Evolutionary conservation across 2,329 filamentous ascomycete genomes (phyloP).

Genomic region (Alternaria arborescens): DNA sequence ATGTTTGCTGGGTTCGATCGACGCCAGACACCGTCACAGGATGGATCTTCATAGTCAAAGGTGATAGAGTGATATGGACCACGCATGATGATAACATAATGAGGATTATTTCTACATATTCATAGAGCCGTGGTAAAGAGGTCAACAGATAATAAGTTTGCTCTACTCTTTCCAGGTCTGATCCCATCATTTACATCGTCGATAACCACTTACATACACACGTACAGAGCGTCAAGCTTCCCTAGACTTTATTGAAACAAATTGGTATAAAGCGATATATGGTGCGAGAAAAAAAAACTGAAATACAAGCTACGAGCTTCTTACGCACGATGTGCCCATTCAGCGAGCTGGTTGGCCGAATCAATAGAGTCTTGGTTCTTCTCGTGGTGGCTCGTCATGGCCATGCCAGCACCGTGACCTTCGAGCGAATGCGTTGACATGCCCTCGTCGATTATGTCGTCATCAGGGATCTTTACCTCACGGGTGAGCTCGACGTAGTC

Average conservation of each 20-base stretch:
- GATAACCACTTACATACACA: conserved; percentile 5
- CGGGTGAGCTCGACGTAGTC: conserved; percentile 87
- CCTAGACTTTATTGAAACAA: conserved; percentile 3
- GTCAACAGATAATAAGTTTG: neutral
- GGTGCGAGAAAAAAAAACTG: neutral
- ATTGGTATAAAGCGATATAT: conserved; percentile 21
- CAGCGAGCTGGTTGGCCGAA: conserved; percentile 45
- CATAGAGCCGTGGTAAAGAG: neutral
- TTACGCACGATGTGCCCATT: conserved; percentile 47
- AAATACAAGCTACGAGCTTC: neutral
- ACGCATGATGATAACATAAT: neutral
- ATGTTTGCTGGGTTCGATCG: neutral
- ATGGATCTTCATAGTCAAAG: neutral
- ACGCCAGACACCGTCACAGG: neutral
- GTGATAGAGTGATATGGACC: neutral
- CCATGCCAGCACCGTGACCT: conserved; percentile 39
- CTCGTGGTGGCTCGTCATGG: conserved; percentile 41
- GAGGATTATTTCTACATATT: neutral
- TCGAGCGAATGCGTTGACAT: conserved; percentile 47
- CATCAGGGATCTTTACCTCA: conserved; percentile 55
- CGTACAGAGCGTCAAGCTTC: neutral
- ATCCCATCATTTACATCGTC: conserved; percentile 1
- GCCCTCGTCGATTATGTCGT: conserved; percentile 45
- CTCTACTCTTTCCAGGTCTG: neutral
- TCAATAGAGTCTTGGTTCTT: conserved; percentile 50